These are phyloP conservation scores for Isabelozyma pseudorhagii DNA, from an alignment of 805 yeast species.

Conservation along the genomic window DNA sequence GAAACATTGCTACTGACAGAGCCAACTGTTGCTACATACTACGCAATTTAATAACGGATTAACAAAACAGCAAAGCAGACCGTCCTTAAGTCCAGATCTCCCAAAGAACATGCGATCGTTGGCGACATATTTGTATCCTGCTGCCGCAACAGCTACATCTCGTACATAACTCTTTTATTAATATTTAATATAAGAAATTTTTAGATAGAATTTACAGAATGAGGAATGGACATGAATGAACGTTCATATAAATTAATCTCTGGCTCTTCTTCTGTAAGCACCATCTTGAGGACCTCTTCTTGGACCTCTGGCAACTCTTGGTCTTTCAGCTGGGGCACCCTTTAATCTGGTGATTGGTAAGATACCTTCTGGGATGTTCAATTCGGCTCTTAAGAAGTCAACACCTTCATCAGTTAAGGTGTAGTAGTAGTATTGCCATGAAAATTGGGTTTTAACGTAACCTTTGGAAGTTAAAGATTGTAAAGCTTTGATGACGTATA, in stretches of 20 bases:
- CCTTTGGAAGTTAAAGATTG: slow-evolving; percentile 99
- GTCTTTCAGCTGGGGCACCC: slow-evolving; percentile 84
- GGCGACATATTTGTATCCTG: no score
- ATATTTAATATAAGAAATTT: not conserved
- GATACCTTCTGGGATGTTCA: slow-evolving; percentile 97
- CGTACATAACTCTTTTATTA: not conserved
- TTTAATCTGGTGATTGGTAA: slow-evolving; percentile 98
- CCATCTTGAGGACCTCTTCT: slow-evolving; percentile 23
- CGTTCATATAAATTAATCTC: slow-evolving; percentile 33
- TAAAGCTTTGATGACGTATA: slow-evolving; percentile 96
- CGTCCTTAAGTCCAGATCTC: no score
- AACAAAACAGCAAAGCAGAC: no score
- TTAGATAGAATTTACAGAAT: not conserved
- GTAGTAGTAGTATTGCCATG: slow-evolving; percentile 99
- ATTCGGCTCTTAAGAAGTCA: slow-evolving; percentile 95
- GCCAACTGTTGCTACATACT: no score
- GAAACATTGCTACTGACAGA: no score
- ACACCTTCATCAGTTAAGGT: slow-evolving; percentile 99
- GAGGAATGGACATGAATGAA: slow-evolving; percentile 6
- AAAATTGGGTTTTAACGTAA: slow-evolving; percentile 98
- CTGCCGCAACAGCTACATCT: not conserved
- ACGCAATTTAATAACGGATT: no score
- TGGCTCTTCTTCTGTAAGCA: slow-evolving; percentile 62
- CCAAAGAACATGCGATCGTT: no score
- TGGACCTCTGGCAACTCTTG: slow-evolving; percentile 44